These are phyloP conservation scores for Mitragyna speciosa DNA, from an alignment of 257 asterid species.

Conservation along the genomic window DNA sequence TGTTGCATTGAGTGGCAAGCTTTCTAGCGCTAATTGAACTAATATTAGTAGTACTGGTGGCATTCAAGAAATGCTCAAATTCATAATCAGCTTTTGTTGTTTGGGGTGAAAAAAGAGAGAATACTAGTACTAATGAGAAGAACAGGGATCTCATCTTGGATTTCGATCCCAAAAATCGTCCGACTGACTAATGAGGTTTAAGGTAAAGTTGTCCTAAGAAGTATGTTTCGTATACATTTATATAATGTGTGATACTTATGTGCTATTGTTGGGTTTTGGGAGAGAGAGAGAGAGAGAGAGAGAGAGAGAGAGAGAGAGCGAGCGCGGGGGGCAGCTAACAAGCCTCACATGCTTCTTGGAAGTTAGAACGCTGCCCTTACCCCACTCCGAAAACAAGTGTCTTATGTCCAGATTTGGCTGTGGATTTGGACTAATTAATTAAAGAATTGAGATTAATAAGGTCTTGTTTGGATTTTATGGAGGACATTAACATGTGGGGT, in stretches of 20 bases:
- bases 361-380: not conserved
- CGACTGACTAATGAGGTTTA: not conserved
- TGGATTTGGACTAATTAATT: not conserved
- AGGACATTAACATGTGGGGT: conserved; percentile 35
- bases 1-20: conserved; percentile 52
- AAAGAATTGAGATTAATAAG: conserved; percentile 25
- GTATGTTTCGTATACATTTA: not conserved
- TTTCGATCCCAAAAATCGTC: conserved; percentile 7
- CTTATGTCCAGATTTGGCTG: not conserved
- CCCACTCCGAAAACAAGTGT: not conserved
- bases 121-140: conserved; percentile 21
- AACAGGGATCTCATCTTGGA: conserved; percentile 35
- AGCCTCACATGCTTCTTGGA: conserved; percentile 3
- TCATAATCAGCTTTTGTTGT: conserved; percentile 33
- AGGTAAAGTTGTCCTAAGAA: conserved; percentile 1
- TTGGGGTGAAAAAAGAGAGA: conserved; percentile 35
- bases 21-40: conserved; percentile 22
- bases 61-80: conserved; percentile 30
- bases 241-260: conserved; percentile 5
- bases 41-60: conserved; percentile 25
- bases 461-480: conserved; percentile 17
- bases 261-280: too few species aligned
- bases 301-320: not conserved
- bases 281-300: not conserved
- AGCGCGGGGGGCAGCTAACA: conserved; percentile 5